phyloP scores from a whole-genome alignment of 2,329 filamentous ascomycete species.

The Celoporthe dispersa region DNA sequence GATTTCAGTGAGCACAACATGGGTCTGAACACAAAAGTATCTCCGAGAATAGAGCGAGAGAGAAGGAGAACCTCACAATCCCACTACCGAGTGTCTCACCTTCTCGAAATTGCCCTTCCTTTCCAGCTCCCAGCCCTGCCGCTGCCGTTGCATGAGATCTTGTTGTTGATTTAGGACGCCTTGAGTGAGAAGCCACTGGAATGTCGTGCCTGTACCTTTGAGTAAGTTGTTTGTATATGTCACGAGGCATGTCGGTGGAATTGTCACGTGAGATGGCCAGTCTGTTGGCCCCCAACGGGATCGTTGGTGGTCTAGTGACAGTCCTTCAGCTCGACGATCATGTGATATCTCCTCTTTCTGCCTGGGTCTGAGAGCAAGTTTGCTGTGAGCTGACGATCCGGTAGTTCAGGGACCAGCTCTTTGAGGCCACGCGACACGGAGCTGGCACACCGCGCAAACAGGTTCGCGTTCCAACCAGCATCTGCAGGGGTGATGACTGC shows the following conservation, averaged over 20 bases:
- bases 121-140: not conserved
- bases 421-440: not conserved
- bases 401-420: not conserved
- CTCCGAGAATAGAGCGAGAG: not conserved
- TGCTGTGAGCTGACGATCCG: not conserved
- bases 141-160: not conserved
- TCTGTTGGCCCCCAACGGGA: not conserved
- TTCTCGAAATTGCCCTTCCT: not conserved
- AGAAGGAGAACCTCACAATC: not conserved
- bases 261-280: not conserved
- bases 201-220: not conserved
- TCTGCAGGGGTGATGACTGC: not conserved
- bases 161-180: not conserved
- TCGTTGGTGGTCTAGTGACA: not conserved
- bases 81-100: not conserved
- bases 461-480: not conserved
- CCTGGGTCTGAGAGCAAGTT: not conserved
- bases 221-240: not conserved
- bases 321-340: not conserved
- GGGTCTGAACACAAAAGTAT: not conserved
- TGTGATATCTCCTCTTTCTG: not conserved
- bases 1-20: not conserved
- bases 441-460: slow-evolving; percentile 5
- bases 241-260: not conserved
- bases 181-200: too few species aligned